Conservation (phyloP, 257 asterid species). For the Osmanthus fragrans region DNA sequence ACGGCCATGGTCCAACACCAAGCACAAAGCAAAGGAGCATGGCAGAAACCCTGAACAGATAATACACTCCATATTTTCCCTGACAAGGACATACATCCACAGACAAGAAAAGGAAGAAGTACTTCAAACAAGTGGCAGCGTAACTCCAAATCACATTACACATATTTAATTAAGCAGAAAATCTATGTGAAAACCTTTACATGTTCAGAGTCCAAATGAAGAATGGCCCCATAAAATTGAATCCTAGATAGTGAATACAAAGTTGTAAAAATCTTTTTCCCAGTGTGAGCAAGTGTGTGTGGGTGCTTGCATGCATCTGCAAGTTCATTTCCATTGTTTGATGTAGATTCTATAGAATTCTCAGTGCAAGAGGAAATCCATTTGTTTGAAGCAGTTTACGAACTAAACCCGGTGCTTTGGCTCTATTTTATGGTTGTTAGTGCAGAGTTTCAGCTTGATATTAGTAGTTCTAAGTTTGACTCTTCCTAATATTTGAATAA, state of each 20-base stretch:
- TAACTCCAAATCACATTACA: not conserved
- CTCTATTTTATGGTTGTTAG: slow-evolving; percentile 2
- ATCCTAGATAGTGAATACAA: not conserved
- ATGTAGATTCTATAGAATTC: not conserved
- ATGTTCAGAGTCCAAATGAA: no score
- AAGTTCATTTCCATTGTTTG: not conserved
- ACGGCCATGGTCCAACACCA: no score
- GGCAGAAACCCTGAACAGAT: not conserved
- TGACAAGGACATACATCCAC: not conserved
- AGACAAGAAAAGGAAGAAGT: not conserved
- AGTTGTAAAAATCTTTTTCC: not conserved
- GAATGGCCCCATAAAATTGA: not conserved
- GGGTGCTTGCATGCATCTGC: not conserved
- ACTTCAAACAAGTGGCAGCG: not conserved
- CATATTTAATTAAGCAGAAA: not conserved
- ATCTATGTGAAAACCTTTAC: not conserved
- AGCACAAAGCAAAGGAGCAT: no score
- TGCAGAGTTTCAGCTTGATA: not conserved
- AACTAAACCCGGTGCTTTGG: not conserved
- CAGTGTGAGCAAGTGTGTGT: not conserved
- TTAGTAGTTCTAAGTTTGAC: not conserved
- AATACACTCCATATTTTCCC: not conserved
- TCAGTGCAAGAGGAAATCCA: not conserved
- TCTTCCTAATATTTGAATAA: slow-evolving; percentile 12
- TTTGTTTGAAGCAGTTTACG: not conserved